phyloP scores from a whole-genome alignment of 768 basidiomycete species.

The Suillus luteus region DNA sequence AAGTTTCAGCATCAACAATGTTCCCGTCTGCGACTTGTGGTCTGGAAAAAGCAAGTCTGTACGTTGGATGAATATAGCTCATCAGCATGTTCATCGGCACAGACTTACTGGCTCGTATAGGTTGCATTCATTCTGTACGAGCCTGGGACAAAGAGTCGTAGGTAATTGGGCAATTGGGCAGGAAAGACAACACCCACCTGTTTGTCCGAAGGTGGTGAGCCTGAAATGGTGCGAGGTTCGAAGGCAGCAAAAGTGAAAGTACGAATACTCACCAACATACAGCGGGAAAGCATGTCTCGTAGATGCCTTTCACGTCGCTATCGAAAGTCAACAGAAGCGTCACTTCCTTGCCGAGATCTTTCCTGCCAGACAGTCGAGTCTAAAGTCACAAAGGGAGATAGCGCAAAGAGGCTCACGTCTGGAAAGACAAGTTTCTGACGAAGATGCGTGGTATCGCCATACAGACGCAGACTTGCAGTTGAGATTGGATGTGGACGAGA shows the following conservation, averaged over 20 bases:
- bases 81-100: not conserved
- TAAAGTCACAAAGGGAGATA: not conserved
- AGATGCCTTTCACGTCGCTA: not conserved
- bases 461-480: not conserved
- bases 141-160: not conserved
- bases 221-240: not conserved
- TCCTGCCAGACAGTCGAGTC: not conserved
- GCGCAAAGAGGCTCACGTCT: not conserved
- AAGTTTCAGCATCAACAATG: not conserved
- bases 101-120: not conserved
- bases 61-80: too few relatives aligned
- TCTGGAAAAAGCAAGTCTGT: constrained; percentile 1
- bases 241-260: not conserved
- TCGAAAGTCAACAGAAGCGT: constrained; percentile 1
- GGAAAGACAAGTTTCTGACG: constrained; percentile 4
- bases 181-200: not conserved
- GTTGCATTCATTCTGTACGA: not conserved
- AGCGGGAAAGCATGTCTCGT: not conserved
- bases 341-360: not conserved
- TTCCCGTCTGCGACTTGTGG: not conserved
- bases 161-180: not conserved
- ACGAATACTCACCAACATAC: not conserved
- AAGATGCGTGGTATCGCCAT: not conserved
- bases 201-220: not conserved
- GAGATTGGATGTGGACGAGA: not conserved